Evolutionary conservation across 2,329 filamentous ascomycete genomes (phyloP).

Genomic region (Rhexocercosporidium sp.): DNA sequence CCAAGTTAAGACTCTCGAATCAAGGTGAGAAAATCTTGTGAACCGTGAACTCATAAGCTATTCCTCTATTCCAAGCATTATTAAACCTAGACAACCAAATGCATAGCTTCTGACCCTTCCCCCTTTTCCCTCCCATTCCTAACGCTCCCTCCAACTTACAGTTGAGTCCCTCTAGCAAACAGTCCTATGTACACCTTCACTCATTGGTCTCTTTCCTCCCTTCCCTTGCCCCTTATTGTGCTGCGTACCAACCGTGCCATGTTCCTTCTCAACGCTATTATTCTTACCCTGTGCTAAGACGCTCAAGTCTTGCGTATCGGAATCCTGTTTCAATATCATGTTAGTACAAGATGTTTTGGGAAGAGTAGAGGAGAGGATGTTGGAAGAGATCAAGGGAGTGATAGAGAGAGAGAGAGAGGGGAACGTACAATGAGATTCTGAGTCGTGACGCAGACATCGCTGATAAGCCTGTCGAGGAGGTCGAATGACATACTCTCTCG

Average conservation of each 20-base stretch:
- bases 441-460: constrained; percentile 64
- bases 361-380: background rate
- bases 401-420: constrained; percentile 10
- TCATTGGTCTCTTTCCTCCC: constrained; percentile 51
- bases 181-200: constrained; percentile 51
- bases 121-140: no score
- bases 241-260: constrained; percentile 36
- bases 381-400: background rate
- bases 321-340: constrained; percentile 21
- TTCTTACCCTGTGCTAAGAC: constrained; percentile 41
- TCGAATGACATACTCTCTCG: constrained; percentile 73
- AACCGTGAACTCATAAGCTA: no score
- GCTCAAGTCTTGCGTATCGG: constrained; percentile 51
- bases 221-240: constrained; percentile 31
- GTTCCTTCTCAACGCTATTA: constrained; percentile 46
- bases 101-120: no score
- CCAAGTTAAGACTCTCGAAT: no score
- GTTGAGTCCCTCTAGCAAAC: constrained; percentile 47
- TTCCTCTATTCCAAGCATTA: no score
- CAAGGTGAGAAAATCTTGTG: no score
- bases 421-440: constrained; percentile 63
- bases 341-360: background rate
- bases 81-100: no score
- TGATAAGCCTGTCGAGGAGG: constrained; percentile 65
- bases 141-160: no score